Conservation (phyloP, 208 protist species). For the Leishmania major region DNA sequence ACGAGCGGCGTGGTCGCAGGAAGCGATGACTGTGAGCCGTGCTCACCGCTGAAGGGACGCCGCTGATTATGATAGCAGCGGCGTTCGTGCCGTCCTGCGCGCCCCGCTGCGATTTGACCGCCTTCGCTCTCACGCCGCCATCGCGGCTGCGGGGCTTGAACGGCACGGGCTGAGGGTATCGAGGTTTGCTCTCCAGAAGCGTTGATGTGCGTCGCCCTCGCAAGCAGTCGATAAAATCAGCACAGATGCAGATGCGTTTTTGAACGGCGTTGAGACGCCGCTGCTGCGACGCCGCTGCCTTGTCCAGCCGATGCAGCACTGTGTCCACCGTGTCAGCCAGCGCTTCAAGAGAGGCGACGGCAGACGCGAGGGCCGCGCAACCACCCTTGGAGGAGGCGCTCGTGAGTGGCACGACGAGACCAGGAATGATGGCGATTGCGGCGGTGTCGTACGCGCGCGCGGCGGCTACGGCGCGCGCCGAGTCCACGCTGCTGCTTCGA, state of each 20-base stretch:
- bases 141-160: not conserved
- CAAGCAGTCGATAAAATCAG: not conserved
- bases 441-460: constrained; percentile 24
- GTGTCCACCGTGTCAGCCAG: constrained; percentile 18
- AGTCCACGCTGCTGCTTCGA: constrained; percentile 21
- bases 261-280: constrained; percentile 9
- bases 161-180: constrained; percentile 16
- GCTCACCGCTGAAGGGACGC: constrained; percentile 6
- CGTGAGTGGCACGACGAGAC: constrained; percentile 33
- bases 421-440: constrained; percentile 15
- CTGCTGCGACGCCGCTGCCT: constrained; percentile 6
- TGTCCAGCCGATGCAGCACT: constrained; percentile 21
- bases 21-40: constrained; percentile 10
- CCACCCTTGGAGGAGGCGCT: constrained; percentile 23
- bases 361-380: constrained; percentile 17
- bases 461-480: not conserved
- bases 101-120: not conserved
- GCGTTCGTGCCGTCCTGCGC: not conserved
- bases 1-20: constrained; percentile 16
- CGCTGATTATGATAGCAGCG: not conserved
- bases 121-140: too few relatives aligned
- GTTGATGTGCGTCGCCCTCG: constrained; percentile 7
- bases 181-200: constrained; percentile 23
- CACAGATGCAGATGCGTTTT: constrained; percentile 22
- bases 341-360: constrained; percentile 26